Base-by-base conservation (phyloP, 1,139 yeast species). In the Candida anutae region DNA sequence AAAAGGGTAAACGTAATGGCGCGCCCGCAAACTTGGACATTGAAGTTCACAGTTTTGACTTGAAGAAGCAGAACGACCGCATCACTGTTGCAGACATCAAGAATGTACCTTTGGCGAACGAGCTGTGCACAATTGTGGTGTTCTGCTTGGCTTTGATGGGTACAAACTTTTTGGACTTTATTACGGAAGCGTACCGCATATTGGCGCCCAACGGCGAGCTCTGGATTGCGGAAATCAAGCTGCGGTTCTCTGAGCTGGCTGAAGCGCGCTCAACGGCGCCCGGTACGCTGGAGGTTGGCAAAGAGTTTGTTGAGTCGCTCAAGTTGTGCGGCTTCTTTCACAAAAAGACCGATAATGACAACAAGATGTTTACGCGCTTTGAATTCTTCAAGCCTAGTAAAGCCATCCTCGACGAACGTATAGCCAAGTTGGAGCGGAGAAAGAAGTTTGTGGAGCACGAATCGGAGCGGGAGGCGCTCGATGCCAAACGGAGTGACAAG, bases 141-240 rank as follows among this genome's bases (percentile, higher is more conserved):
- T 90, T 88, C 53, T 90, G 98, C 53, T 66, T 90, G 33, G 93
- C 97, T 0, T 65, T 90, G 40, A 90, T 93, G 99, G 98, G 99
- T 5, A 90, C 97, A 5, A 90, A 90, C 49, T 87, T 88, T 50
- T 61, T 88, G 35, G 97, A 90, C 48, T 93, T 90, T 48, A 74
- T 90, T 32, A 67, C 77, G 34, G 99, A 90, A 51, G 98, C 96
- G 1, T 68, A 82, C 49, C 69, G 99, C 42, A 68, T 90, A 14
- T 62, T 90, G 32, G 79, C 87, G 9, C 95, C 95, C 23, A 69
- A 84, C 34, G 98, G 99, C 14, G 95, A 88, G 48, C 59, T 90
- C 27, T 93, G 98, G 98, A 85, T 90, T 33, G 94, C 97, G 1
- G 99, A 90, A 51, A 93, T 90, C 55, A 90, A 90, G 56, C 84